Conservation (phyloP, 2,329 filamentous ascomycete species). For the Epichloe hybrida region DNA sequence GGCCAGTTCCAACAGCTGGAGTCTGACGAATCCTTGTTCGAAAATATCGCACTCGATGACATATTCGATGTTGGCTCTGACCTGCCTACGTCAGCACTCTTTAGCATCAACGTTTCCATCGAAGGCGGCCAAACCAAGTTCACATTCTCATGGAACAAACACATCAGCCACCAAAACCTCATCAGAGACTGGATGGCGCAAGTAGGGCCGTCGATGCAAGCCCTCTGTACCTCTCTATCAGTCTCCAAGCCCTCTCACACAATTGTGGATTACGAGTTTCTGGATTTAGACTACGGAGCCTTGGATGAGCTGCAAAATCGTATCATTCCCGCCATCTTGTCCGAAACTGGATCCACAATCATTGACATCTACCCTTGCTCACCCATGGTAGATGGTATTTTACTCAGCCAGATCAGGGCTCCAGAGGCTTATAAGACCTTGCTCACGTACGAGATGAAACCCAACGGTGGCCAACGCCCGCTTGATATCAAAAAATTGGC, state of each 20-base stretch:
- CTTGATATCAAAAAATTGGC: slow-evolving; percentile 4
- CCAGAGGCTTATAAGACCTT: slow-evolving; percentile 9
- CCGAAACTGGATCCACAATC: slow-evolving; percentile 10
- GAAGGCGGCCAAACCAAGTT: slow-evolving; percentile 2
- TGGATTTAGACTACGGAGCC: slow-evolving; percentile 13
- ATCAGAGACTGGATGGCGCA: slow-evolving; percentile 3
- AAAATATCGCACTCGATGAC: slow-evolving; percentile 1
- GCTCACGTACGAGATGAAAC: slow-evolving; percentile 9
- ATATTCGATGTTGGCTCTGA: slow-evolving; percentile 3
- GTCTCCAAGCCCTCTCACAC: background rate
- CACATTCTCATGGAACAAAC: slow-evolving; percentile 2
- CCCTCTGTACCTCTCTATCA: background rate
- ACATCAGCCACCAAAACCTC: slow-evolving; percentile 1
- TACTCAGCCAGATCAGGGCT: slow-evolving; percentile 17
- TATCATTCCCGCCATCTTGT: slow-evolving; percentile 9
- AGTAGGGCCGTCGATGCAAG: background rate
- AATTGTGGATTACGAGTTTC: background rate
- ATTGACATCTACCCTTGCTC: slow-evolving; percentile 25
- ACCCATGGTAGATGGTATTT: slow-evolving; percentile 23
- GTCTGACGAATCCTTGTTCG: slow-evolving; percentile 7
- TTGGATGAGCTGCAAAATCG: slow-evolving; percentile 13
- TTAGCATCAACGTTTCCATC: slow-evolving; percentile 2
- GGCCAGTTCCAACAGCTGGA: slow-evolving; percentile 9
- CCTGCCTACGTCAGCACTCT: background rate
- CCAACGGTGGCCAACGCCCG: background rate